These are phyloP conservation scores for Ustilaginoidea virens DNA, from an alignment of 2,329 filamentous ascomycete species.

Conservation along the genomic window DNA sequence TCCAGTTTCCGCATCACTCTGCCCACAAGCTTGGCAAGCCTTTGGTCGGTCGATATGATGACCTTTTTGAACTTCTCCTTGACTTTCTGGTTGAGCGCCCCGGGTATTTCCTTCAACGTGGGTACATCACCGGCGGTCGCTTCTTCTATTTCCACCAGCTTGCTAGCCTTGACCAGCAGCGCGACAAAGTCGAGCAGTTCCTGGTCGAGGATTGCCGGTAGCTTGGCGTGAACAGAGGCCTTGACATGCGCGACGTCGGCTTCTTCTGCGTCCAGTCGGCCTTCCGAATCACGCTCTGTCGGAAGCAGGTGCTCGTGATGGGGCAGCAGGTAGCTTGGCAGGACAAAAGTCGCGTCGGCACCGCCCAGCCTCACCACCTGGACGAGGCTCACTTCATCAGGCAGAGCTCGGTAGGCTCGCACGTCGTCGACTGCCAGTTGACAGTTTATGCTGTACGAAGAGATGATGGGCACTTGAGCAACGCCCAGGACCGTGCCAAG, in stretches of 20 bases:
- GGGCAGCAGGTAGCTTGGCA: slow-evolving; percentile 3
- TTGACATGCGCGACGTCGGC: background rate
- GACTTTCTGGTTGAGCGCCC: slow-evolving; percentile 26
- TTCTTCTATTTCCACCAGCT: slow-evolving; percentile 4
- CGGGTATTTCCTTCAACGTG: slow-evolving; percentile 3
- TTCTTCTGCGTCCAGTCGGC: background rate
- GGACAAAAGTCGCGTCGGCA: slow-evolving; percentile 1
- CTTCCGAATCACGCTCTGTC: background rate
- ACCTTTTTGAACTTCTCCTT: slow-evolving; percentile 30
- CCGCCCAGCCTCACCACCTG: slow-evolving; percentile 2
- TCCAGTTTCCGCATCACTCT: slow-evolving; percentile 4
- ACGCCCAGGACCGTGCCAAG: slow-evolving; percentile 1
- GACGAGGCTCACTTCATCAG: background rate
- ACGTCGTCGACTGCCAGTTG: slow-evolving; percentile 1
- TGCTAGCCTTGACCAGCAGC: slow-evolving; percentile 4
- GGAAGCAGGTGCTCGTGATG: slow-evolving; percentile 5
- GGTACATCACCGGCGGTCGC: background rate
- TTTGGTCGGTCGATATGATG: slow-evolving; percentile 11
- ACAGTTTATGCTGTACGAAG: slow-evolving; percentile 1
- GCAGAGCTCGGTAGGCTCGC: slow-evolving; percentile 3
- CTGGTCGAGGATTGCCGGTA: slow-evolving; percentile 3
- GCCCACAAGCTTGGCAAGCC: slow-evolving; percentile 4
- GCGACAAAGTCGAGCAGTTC: slow-evolving; percentile 4
- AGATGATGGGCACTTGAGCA: slow-evolving; percentile 2
- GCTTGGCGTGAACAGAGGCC: slow-evolving; percentile 1